Conservation (phyloP, 192 early-diverging fungal species). For the Umbelopsis sp. region DNA sequence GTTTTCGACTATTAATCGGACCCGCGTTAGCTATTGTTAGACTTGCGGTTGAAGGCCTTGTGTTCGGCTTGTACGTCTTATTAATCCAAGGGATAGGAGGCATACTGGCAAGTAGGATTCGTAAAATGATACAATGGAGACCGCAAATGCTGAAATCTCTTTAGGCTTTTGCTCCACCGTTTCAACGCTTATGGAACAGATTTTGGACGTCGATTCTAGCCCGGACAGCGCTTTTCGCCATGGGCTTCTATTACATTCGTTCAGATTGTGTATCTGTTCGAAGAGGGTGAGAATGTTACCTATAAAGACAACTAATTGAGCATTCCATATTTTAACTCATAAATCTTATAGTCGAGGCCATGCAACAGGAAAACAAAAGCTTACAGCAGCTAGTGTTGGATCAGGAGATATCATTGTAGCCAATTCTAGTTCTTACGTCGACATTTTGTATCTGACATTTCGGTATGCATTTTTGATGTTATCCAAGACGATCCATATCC, state of each 20-base stretch:
- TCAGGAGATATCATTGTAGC: slow-evolving; percentile 79
- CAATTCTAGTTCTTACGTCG: slow-evolving; percentile 86
- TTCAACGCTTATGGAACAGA: slow-evolving; percentile 43
- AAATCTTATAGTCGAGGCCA: slow-evolving; percentile 29
- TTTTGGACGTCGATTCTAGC: slow-evolving; percentile 43
- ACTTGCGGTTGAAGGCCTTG: slow-evolving; percentile 35
- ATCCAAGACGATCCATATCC: too few relatives aligned
- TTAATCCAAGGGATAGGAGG: slow-evolving; percentile 48
- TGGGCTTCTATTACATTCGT: slow-evolving; percentile 80
- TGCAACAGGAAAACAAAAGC: slow-evolving; percentile 27
- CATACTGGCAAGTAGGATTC: slow-evolving; percentile 39
- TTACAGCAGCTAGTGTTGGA: slow-evolving; percentile 23
- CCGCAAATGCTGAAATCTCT: slow-evolving; percentile 20
- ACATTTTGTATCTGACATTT: slow-evolving; percentile 73
- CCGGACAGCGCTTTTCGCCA: slow-evolving; percentile 62
- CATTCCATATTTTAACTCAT: background rate
- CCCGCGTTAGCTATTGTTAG: slow-evolving; percentile 50
- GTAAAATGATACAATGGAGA: background rate
- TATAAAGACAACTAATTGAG: too few relatives aligned
- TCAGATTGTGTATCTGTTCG: slow-evolving; percentile 64
- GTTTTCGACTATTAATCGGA: slow-evolving; percentile 46
- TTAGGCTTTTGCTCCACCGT: slow-evolving; percentile 7
- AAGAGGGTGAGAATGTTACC: slow-evolving; percentile 54
- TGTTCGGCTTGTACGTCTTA: slow-evolving; percentile 46
- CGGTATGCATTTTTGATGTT: slow-evolving; percentile 40